Evolutionary conservation across 257 asterid genomes (phyloP).

Genomic region (Avicennia marina): DNA sequence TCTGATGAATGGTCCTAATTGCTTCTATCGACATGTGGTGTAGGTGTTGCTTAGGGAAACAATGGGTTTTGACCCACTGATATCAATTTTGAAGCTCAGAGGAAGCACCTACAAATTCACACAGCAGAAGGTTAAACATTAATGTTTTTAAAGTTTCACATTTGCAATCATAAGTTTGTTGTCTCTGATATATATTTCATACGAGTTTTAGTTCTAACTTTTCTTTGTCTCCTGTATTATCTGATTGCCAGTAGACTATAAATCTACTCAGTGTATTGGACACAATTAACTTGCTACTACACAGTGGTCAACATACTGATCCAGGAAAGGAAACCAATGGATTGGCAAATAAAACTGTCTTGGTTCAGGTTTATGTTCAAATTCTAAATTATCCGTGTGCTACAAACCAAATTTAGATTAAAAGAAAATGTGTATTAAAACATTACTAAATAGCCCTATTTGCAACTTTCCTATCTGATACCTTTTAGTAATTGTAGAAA

Average conservation of each 20-base stretch:
- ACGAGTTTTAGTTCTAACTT: constrained; percentile 32
- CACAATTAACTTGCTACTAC: constrained; percentile 70
- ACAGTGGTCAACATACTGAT: constrained; percentile 69
- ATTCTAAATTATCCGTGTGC: background rate
- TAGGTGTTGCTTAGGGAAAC: constrained; percentile 96
- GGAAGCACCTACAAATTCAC: constrained; percentile 86
- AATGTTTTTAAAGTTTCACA: constrained; percentile 6
- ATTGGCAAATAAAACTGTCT: constrained; percentile 64
- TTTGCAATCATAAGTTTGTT: constrained; percentile 8
- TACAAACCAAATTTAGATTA: background rate
- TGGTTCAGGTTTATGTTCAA: constrained; percentile 70
- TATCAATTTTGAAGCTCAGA: constrained; percentile 76
- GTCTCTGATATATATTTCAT: background rate
- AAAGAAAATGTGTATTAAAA: too few species aligned
- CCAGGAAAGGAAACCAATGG: constrained; percentile 57
- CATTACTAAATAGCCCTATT: background rate
- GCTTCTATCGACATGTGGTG: constrained; percentile 18
- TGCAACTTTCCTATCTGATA: background rate
- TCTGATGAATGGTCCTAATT: too few species aligned
- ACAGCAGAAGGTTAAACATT: constrained; percentile 81
- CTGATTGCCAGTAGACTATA: constrained; percentile 82
- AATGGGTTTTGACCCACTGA: constrained; percentile 73
- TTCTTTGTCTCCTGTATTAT: constrained; percentile 21
- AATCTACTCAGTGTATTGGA: constrained; percentile 86
- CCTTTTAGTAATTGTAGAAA: constrained; percentile 44